phyloP scores from a whole-genome alignment of 441 rosid species.

The Populus hybrid region DNA sequence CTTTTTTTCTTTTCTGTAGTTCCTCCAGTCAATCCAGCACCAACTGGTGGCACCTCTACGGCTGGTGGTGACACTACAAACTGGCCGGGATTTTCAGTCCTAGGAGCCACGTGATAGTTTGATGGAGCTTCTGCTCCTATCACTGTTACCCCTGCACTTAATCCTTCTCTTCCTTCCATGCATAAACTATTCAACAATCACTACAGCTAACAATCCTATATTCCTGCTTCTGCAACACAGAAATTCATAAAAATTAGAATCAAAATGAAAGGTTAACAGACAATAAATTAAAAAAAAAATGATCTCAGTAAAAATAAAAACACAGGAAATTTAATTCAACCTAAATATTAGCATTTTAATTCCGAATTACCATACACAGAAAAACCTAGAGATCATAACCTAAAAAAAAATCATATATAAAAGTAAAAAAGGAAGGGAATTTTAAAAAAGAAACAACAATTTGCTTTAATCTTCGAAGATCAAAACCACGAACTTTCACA shows the following conservation, averaged over 20 bases:
- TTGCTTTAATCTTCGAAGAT: slow-evolving; percentile 7
- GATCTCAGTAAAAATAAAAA: background rate
- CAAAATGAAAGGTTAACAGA: background rate
- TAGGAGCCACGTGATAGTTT: too few species aligned
- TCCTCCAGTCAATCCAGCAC: slow-evolving; percentile 38
- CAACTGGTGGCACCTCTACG: too few species aligned
- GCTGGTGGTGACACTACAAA: too few species aligned
- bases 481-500: background rate
- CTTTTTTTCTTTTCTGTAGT: slow-evolving; percentile 72
- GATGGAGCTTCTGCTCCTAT: too few species aligned
- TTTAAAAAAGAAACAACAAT: background rate
- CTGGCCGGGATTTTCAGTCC: too few species aligned
- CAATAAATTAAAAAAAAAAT: background rate
- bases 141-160: too few species aligned
- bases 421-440: background rate
- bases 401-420: background rate
- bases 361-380: background rate
- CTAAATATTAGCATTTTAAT: background rate
- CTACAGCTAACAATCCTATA: too few species aligned
- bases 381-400: slow-evolving; percentile 18
- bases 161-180: too few species aligned
- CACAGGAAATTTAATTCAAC: too few species aligned
- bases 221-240: too few species aligned
- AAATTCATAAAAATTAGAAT: too few species aligned
- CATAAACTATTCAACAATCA: too few species aligned